Conservation (phyloP, 192 early-diverging fungal species). For the Coemansia sp. region DNA sequence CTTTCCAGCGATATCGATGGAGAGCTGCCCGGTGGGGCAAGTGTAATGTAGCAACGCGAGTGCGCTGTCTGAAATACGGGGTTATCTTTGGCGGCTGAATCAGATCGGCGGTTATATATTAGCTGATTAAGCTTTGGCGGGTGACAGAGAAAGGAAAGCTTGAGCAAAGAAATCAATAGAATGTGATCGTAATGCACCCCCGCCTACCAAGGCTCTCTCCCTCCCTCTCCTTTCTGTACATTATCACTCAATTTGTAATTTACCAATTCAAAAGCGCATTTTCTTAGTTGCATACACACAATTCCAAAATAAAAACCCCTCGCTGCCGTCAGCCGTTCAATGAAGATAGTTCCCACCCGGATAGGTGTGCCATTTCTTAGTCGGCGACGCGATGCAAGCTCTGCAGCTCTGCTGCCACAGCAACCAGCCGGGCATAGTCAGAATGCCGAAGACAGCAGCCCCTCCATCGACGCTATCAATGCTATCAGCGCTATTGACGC, state of each 20-base stretch:
- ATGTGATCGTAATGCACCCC: not conserved
- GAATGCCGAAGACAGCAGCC: not conserved
- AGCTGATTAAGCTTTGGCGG: no score
- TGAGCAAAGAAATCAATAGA: not conserved
- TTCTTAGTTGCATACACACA: not conserved
- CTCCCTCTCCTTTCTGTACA: not conserved
- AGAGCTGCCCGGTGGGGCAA: no score
- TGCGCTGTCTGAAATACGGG: no score
- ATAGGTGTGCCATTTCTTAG: constrained; percentile 18
- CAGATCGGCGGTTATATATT: no score
- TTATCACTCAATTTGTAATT: not conserved
- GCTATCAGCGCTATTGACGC: no score
- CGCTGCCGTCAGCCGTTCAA: not conserved
- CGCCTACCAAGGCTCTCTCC: no score
- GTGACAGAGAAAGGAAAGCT: no score
- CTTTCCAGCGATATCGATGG: no score
- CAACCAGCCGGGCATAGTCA: not conserved
- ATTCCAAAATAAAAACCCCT: not conserved
- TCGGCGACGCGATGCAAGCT: constrained; percentile 7
- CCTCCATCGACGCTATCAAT: not conserved
- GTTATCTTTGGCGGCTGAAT: no score
- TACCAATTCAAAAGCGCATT: not conserved
- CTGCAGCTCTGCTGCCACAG: not conserved
- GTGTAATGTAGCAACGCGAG: no score
- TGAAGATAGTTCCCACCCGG: constrained; percentile 16